phyloP scores from a whole-genome alignment of 148 eudicot species.

The Euryodendron excelsum region DNA sequence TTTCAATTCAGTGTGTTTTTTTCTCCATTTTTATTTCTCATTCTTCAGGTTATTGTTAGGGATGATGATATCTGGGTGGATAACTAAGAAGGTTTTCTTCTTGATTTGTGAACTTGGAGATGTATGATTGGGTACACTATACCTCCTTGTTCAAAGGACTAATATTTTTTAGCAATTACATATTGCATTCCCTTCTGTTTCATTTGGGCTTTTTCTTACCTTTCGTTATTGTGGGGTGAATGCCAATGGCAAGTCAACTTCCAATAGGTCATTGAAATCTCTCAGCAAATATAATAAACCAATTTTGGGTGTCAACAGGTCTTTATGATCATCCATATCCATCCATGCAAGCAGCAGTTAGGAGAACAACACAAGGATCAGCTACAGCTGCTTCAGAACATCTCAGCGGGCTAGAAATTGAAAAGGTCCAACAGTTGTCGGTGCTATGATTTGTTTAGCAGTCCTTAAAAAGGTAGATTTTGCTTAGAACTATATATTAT shows the following conservation, averaged over 20 bases:
- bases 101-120: neutral
- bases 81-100: neutral
- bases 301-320: neutral
- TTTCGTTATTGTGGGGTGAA: no score
- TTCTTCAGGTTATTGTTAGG: conserved; percentile 1
- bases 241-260: no score
- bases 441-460: neutral
- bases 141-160: neutral
- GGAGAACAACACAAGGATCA: neutral
- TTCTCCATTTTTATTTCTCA: neutral
- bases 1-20: neutral
- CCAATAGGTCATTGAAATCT: neutral
- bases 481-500: neutral
- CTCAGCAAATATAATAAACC: neutral
- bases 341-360: neutral
- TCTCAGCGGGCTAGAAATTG: neutral
- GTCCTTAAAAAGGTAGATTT: neutral
- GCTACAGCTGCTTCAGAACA: neutral
- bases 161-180: neutral
- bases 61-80: conserved; percentile 12
- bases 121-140: neutral
- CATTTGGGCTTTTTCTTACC: neutral
- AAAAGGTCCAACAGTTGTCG: neutral
- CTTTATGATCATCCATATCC: neutral
- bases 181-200: neutral